Percentiles rank a stretch among this genome's conserved stretches.
phyloP scores from a whole-genome alignment of 306 rosid genomes.

The Prunus davidiana region DNA sequence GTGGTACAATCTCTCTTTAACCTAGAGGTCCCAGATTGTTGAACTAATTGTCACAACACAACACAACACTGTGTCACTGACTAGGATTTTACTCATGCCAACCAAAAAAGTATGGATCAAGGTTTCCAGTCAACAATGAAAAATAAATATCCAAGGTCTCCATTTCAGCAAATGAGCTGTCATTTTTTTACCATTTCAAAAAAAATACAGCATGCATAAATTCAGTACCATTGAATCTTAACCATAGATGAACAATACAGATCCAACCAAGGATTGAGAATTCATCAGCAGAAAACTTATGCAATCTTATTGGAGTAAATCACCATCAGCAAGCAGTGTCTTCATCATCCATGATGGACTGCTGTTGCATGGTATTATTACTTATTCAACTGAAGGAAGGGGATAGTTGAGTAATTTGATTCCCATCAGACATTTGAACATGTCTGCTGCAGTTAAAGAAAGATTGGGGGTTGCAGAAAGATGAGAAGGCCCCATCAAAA shows the following conservation, averaged over 20 bases:
- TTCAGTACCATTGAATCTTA: background rate
- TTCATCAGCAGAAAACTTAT: background rate
- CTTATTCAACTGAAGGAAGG: background rate
- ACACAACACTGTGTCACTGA: background rate
- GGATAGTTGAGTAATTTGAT: slow-evolving; percentile 46
- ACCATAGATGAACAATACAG: background rate
- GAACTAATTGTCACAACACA: slow-evolving; percentile 1
- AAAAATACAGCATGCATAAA: background rate
- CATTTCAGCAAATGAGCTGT: background rate
- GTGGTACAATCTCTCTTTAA: slow-evolving; percentile 5
- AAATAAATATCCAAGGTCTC: background rate
- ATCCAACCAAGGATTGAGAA: background rate
- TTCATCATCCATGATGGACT: background rate
- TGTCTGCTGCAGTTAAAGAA: slow-evolving; percentile 42
- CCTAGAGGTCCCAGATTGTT: background rate
- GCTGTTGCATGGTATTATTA: slow-evolving; percentile 2
- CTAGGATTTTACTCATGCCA: background rate
- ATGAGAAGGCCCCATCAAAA: slow-evolving; percentile 47
- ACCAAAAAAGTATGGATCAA: background rate
- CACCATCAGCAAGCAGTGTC: background rate
- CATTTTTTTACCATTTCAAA: background rate
- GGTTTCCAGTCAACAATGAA: slow-evolving; percentile 11
- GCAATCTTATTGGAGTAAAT: too few relatives aligned
- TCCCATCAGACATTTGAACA: slow-evolving; percentile 62
- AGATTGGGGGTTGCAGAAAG: slow-evolving; percentile 35